These are phyloP conservation scores for Tritrichomonas foetus DNA, from an alignment of 208 protist species.

Conservation along the genomic window DNA sequence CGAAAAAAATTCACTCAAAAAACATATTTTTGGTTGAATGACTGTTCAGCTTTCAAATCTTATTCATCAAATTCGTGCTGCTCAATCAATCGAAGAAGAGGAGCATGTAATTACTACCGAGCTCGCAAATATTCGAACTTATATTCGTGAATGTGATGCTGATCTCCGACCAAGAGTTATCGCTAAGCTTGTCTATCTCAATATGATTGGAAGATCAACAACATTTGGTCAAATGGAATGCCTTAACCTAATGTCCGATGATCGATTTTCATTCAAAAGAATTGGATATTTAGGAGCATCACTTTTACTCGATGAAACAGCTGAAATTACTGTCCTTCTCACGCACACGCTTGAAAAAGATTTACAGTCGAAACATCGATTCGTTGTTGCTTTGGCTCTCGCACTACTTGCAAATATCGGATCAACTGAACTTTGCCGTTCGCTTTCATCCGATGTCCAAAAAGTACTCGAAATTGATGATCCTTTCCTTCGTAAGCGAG, in stretches of 20 bases:
- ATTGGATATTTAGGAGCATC: slow-evolving; percentile 32
- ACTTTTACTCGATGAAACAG: slow-evolving; percentile 4
- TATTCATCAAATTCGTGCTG: background rate
- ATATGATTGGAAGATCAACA: slow-evolving; percentile 40
- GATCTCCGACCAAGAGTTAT: background rate
- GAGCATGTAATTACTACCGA: slow-evolving; percentile 25
- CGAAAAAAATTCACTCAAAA: no score
- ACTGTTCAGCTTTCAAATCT: background rate
- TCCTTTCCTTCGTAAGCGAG: background rate
- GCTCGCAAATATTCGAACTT: slow-evolving; percentile 5
- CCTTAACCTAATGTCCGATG: background rate
- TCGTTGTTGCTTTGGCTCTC: background rate
- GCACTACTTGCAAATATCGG: slow-evolving; percentile 20
- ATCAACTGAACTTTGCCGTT: background rate
- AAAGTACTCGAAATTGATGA: slow-evolving; percentile 5
- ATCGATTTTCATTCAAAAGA: slow-evolving; percentile 29
- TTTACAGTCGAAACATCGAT: slow-evolving; percentile 13
- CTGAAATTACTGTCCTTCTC: background rate
- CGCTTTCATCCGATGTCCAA: background rate
- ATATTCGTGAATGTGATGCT: background rate
- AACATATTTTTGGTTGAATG: background rate
- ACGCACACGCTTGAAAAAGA: slow-evolving; percentile 36
- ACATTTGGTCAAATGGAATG: slow-evolving; percentile 9
- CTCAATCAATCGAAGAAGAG: slow-evolving; percentile 4
- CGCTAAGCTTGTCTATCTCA: slow-evolving; percentile 30